Evolutionary conservation across 805 yeast species (phyloP).

Genomic region (Torulaspora franciscae): DNA sequence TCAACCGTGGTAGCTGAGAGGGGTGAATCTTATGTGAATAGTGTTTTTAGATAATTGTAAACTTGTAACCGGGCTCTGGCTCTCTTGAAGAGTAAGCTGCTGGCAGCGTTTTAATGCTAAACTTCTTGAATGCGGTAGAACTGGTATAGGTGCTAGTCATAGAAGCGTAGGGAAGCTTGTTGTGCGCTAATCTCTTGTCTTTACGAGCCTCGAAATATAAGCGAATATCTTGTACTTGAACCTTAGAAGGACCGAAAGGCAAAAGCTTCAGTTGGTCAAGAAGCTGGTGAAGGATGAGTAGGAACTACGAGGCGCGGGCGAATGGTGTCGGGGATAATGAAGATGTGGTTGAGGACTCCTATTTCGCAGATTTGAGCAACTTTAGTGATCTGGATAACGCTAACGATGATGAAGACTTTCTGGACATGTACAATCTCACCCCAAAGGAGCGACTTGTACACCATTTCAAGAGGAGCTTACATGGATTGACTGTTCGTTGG

Average conservation of each 20-base stretch:
- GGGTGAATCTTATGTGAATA: no score
- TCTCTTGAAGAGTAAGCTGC: no score
- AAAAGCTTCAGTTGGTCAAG: no score
- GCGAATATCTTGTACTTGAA: background rate
- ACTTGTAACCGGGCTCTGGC: no score
- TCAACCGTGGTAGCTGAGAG: no score
- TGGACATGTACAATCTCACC: constrained; percentile 32
- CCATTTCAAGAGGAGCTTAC: constrained; percentile 14
- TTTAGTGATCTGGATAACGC: constrained; percentile 6
- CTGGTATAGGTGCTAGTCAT: background rate
- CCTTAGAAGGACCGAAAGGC: background rate
- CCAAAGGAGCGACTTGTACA: constrained; percentile 33
- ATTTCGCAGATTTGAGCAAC: constrained; percentile 10
- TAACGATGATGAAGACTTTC: constrained; percentile 29
- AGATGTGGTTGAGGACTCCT: constrained; percentile 19
- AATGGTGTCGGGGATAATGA: constrained; percentile 10
- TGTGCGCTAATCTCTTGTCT: background rate
- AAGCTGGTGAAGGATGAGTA: constrained; percentile 11
- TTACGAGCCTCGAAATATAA: background rate
- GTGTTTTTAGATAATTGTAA: no score
- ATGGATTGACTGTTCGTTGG: constrained; percentile 17
- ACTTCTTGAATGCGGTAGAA: no score
- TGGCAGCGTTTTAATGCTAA: no score
- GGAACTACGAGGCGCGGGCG: constrained; percentile 19
- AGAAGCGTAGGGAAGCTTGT: no score